A percentile compares a stretch with the other conserved stretches of the same genome.
Evolutionary conservation across 1,284 basidiomycete genomes (phyloP).

Genomic region (Papiliotrema laurentii): DNA sequence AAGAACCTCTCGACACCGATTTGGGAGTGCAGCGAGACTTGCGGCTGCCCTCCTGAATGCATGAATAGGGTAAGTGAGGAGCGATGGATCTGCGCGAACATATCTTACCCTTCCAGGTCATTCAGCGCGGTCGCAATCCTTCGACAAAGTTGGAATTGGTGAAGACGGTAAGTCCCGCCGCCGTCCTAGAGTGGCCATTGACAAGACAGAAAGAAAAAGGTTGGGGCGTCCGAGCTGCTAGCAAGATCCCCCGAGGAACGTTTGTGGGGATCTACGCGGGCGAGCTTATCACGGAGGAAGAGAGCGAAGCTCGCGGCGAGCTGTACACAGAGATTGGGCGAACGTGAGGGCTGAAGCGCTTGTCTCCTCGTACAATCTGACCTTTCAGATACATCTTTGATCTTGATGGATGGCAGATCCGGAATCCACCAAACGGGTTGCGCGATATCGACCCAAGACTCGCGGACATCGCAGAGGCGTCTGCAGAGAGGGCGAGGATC

Average conservation of each 20-base stretch:
- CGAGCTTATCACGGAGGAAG: constrained; percentile 67
- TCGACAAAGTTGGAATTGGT: constrained; percentile 65
- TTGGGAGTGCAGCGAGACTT: constrained; percentile 80
- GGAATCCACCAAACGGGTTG: constrained; percentile 42
- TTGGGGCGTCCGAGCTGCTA: constrained; percentile 71
- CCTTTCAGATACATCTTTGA: constrained; percentile 65
- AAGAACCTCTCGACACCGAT: constrained; percentile 60
- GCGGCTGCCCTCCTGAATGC: constrained; percentile 74
- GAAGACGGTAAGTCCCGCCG: constrained; percentile 25
- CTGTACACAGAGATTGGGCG: constrained; percentile 69
- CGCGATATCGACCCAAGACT: constrained; percentile 33
- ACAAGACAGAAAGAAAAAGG: constrained; percentile 55
- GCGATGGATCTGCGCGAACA: neutral
- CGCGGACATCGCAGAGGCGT: constrained; percentile 26
- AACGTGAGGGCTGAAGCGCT: constrained; percentile 49
- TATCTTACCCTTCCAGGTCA: constrained; percentile 55
- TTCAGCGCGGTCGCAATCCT: constrained; percentile 69
- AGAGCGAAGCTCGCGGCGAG: constrained; percentile 61
- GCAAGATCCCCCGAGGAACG: constrained; percentile 61
- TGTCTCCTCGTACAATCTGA: neutral
- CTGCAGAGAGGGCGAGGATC: constrained; percentile 16
- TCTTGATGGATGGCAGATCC: constrained; percentile 68
- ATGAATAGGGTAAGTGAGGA: constrained; percentile 63
- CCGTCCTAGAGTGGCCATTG: neutral
- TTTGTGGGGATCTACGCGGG: constrained; percentile 83